These are phyloP conservation scores for Chrysoporthe deuterocubensis DNA, from an alignment of 2,329 filamentous ascomycete genomes.

Conservation along the genomic window DNA sequence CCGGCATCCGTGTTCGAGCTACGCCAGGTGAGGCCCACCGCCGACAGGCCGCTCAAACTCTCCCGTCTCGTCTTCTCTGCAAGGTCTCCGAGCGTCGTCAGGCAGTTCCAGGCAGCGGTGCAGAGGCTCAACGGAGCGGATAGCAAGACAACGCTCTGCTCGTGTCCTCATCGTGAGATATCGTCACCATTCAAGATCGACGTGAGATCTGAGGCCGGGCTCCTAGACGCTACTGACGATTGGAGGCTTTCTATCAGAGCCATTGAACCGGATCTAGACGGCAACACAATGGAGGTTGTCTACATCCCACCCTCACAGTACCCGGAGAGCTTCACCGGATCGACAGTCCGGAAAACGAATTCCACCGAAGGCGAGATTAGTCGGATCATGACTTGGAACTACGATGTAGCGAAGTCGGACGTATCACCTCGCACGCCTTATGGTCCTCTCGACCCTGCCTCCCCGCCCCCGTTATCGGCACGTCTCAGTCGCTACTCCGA, in stretches of 20 bases:
- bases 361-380: constrained; percentile 45
- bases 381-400: constrained; percentile 55
- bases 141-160: constrained; percentile 29
- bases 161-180: constrained; percentile 30
- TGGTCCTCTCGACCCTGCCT: constrained; percentile 31
- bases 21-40: constrained; percentile 43
- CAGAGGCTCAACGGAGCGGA: constrained; percentile 46
- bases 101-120: constrained; percentile 72
- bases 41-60: constrained; percentile 45
- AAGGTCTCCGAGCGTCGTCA: constrained; percentile 65
- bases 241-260: constrained; percentile 13
- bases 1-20: constrained; percentile 50
- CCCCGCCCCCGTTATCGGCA: constrained; percentile 16
- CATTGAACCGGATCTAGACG: constrained; percentile 69
- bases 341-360: constrained; percentile 41
- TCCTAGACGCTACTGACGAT: constrained; percentile 3
- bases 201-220: background rate
- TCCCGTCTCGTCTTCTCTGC: constrained; percentile 70
- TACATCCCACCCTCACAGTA: constrained; percentile 51
- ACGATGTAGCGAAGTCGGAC: constrained; percentile 44
- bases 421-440: constrained; percentile 32
- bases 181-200: background rate
- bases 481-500: constrained; percentile 29
- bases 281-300: constrained; percentile 82
- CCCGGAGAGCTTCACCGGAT: constrained; percentile 40